phyloP scores from a whole-genome alignment of 352 stramenopile genomes.

The Globisporangium paroecandrum region DNA sequence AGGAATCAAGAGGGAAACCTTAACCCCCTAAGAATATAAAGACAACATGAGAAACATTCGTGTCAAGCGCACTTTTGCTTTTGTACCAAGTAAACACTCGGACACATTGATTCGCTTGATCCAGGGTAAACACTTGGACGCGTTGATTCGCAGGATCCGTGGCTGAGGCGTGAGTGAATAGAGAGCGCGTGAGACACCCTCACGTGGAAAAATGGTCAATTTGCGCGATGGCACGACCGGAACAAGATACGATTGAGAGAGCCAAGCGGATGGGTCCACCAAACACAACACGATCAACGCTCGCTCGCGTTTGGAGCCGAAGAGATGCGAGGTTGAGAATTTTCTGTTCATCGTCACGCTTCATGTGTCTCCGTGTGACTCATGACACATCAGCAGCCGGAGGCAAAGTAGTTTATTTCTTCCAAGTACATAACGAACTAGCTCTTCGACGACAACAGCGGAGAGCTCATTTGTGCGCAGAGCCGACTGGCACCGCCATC shows the following conservation, averaged over 20 bases:
- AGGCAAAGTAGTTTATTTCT: no score
- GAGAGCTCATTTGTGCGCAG: no score
- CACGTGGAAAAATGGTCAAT: background rate
- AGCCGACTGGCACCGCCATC: no score
- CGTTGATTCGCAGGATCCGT: background rate
- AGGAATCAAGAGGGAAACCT: background rate
- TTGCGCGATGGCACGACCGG: background rate
- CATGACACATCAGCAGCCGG: no score
- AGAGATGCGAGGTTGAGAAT: background rate
- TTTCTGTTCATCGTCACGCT: background rate
- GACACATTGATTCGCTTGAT: no score
- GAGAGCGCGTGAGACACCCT: background rate
- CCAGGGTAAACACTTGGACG: background rate
- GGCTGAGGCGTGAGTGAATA: background rate
- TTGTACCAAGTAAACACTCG: background rate
- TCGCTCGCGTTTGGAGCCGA: background rate
- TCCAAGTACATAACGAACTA: no score
- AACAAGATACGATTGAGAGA: background rate
- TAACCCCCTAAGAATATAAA: background rate
- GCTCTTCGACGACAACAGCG: no score
- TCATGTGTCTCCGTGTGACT: no score
- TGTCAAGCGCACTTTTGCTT: background rate
- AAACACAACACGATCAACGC: background rate
- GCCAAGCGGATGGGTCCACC: background rate
- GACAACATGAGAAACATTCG: background rate